Conservation (phyloP, 805 yeast species). For the Candida palmyrensis region DNA sequence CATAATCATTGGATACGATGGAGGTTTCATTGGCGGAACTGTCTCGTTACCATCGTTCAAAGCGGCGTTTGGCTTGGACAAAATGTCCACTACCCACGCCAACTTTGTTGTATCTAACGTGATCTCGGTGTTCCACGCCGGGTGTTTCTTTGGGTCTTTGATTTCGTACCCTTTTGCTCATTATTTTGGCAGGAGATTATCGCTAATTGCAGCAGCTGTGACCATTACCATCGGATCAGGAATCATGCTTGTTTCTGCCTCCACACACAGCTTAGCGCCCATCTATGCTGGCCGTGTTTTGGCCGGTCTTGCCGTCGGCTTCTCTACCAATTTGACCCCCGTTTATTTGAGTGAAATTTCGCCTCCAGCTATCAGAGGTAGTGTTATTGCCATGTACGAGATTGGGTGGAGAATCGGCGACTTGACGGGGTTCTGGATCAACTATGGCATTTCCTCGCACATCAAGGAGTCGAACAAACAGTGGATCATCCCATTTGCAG, state of each 20-base stretch:
- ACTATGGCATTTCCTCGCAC: constrained; percentile 26
- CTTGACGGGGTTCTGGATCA: constrained; percentile 35
- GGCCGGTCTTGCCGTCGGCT: constrained; percentile 33
- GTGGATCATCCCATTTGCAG: constrained; percentile 37
- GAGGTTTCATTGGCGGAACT: constrained; percentile 38
- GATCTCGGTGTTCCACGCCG: constrained; percentile 36
- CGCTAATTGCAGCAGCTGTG: constrained; percentile 27
- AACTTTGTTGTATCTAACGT: constrained; percentile 24
- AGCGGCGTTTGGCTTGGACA: constrained; percentile 27
- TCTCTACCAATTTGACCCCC: constrained; percentile 31
- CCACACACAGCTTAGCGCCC: constrained; percentile 26
- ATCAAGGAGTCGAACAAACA: constrained; percentile 20
- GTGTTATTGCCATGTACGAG: constrained; percentile 26
- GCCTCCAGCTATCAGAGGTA: constrained; percentile 33
- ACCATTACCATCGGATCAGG: constrained; percentile 32
- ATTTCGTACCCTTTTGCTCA: constrained; percentile 31
- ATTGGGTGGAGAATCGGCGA: constrained; percentile 37
- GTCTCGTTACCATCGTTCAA: constrained; percentile 28
- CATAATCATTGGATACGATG: constrained; percentile 37
- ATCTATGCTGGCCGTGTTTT: constrained; percentile 33
- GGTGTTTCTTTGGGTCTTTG: constrained; percentile 36
- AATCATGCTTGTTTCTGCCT: constrained; percentile 28
- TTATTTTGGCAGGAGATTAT: constrained; percentile 27
- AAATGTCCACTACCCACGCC: constrained; percentile 15
- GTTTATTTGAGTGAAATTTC: constrained; percentile 30